Base-by-base conservation (phyloP, 139 green algal genomes). In the Chlamydomonas asymmetrica region DNA sequence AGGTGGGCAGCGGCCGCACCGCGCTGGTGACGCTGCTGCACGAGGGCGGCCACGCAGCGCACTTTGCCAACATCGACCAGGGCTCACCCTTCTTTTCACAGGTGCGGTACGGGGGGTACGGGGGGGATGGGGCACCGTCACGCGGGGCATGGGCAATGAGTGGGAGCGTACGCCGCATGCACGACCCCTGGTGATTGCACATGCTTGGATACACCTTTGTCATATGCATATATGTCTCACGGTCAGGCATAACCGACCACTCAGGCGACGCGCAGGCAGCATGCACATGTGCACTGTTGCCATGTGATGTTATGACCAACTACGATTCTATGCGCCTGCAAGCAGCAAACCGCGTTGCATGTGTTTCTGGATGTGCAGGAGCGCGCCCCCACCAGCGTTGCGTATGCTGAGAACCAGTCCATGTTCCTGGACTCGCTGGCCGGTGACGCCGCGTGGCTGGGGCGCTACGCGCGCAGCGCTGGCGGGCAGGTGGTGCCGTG, bases 1-100 rank as follows among this genome's bases (percentile, higher is more conserved):
- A 89, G 45, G 37, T 80, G 7, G 76, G 82, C 56, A 77, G 38
- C 31, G 88, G 91, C 73, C 86, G 88, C 67, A 94, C 88, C 2
- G 92, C 92, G 18, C 85, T 97, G 25, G 83, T 83, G 35, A 97
- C 92, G 6, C 83, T 97, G 72, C 87, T 97, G 84, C 92, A 97
- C 82, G 92, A 97, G 81, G 89, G 90, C 35, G 83, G 76, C 37
- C 82, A 83, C 66, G 84, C 67, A 16, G 70, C 78, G 34, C 76
- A 82, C 77, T 89, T 81, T 83, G 88, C 90, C n/a, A 95, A 95
- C 75, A 88, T 97, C 66, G 80, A 88, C 61, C 90, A 95, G 86
- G 76, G 63, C 34, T 86, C 65, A n/a, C 92, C 92, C 25, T 84
- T 97, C 71, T 95, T 92, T 78, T 77, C 73, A 43, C 92, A 97